These are phyloP conservation scores for Fraxinus excelsior DNA, from an alignment of 257 asterid genomes.

Conservation along the genomic window DNA sequence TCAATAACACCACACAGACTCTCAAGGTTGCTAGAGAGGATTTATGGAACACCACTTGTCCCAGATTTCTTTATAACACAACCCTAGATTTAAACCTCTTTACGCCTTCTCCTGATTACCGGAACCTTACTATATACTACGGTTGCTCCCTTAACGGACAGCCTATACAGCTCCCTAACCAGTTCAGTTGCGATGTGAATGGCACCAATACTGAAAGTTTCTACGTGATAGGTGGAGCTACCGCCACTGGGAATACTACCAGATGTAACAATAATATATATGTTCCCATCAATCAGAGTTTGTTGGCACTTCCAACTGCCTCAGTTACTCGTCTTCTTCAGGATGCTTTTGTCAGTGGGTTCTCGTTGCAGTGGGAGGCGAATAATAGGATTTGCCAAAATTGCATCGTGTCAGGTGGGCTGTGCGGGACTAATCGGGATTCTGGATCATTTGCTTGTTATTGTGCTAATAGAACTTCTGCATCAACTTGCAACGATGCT, in stretches of 20 bases:
- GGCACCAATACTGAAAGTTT: not conserved
- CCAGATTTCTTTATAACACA: slow-evolving; percentile 15
- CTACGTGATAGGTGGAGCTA: not conserved
- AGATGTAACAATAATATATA: slow-evolving; percentile 28
- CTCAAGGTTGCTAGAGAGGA: slow-evolving; percentile 48
- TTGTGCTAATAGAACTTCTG: slow-evolving; percentile 22
- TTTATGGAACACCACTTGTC: slow-evolving; percentile 32
- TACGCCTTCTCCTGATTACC: slow-evolving; percentile 22
- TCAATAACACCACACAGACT: not conserved
- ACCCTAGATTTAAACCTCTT: slow-evolving; percentile 31
- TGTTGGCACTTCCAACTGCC: not conserved
- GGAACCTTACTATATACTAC: slow-evolving; percentile 43
- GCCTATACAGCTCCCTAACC: not conserved
- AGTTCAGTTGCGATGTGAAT: slow-evolving; percentile 22
- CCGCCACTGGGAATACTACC: not conserved
- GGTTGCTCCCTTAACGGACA: slow-evolving; percentile 27
- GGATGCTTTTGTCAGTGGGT: slow-evolving; percentile 43
- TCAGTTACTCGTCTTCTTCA: not conserved
- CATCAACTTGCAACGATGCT: slow-evolving; percentile 22
- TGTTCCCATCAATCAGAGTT: slow-evolving; percentile 31
- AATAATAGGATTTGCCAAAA: slow-evolving; percentile 22
- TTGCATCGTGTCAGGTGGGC: slow-evolving; percentile 43
- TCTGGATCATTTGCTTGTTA: slow-evolving; percentile 40
- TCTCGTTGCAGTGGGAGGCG: slow-evolving; percentile 48
- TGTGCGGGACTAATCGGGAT: slow-evolving; percentile 43